Conservation (phyloP, 768 basidiomycete species). For the Mycena amicta region DNA sequence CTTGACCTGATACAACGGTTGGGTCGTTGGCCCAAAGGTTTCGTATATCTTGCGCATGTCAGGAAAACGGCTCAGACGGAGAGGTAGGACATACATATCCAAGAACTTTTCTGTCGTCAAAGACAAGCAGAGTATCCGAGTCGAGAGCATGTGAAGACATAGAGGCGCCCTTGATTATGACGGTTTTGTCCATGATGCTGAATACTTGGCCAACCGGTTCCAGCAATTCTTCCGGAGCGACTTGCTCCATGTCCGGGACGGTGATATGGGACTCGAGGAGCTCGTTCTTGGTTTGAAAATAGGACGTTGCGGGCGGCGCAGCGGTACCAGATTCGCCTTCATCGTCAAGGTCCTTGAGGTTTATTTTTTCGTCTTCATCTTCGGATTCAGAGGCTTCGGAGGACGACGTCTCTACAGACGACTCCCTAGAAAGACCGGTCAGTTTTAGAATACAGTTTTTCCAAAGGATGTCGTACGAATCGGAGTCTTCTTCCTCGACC, state of each 20-base stretch:
- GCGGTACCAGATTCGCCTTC: conserved; percentile 53
- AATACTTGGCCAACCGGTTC: conserved; percentile 80
- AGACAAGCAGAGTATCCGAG: conserved; percentile 87
- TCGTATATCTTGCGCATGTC: conserved; percentile 70
- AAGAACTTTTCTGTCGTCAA: conserved; percentile 85
- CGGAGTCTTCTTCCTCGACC: conserved; percentile 40
- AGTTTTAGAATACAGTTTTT: too few relatives aligned
- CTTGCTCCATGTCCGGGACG: conserved; percentile 64
- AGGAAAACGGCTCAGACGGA: too few relatives aligned
- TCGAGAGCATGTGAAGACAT: conserved; percentile 73
- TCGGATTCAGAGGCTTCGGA: conserved; percentile 39
- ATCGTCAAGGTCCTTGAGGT: conserved; percentile 40
- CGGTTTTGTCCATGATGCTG: conserved; percentile 71
- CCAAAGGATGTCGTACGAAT: conserved; percentile 24
- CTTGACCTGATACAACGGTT: conserved; percentile 88
- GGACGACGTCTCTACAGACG: conserved; percentile 31
- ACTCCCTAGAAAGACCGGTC: conserved; percentile 14
- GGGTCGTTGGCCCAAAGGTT: conserved; percentile 91
- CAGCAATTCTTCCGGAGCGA: conserved; percentile 64
- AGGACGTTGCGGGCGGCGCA: conserved; percentile 38
- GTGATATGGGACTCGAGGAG: conserved; percentile 56
- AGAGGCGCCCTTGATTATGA: conserved; percentile 68
- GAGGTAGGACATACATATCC: conserved; percentile 69
- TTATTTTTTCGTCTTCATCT: conserved; percentile 13
- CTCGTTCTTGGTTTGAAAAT: conserved; percentile 74